Base-by-base conservation (phyloP, 176 grass and related monocot genomes). In the Oryza glumipatula region DNA sequence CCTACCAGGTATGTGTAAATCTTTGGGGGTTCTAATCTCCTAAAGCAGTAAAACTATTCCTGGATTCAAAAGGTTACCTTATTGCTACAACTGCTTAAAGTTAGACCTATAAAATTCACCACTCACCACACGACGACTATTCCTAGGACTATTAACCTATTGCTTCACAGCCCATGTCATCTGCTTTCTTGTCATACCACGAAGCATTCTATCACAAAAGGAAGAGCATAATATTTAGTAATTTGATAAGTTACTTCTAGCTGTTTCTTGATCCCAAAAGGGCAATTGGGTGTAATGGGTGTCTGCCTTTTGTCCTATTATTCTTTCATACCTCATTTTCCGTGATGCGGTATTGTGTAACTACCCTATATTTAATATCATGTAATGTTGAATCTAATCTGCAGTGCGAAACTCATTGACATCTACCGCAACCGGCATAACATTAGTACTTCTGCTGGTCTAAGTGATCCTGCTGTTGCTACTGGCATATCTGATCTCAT, bases 391-490 rank as follows among this genome's bases (percentile, higher is more conserved):
- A 86, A 78, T 76, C 63, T 8, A 85, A 72, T 78, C 76, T 68
- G 70, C 96, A 99, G 94, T 89, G 88, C 74, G 43, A 99, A 96
- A 68, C 88, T 99, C 82, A 94, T 96, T 88, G 94, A 96, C 47
- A 99, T 99, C 80, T 99, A 99, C 90, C 88, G 97, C 63, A 91
- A 94, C 89, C 86, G 88, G 44, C 97, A 99, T 90, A 96, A 94
- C 41, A 99, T 99, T 65, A 96, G 88, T 82, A 86, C 92, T 86
- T 96, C 94, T 72, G 80, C 78, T 60, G 97, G 94, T 70, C 74
- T 99, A 80, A 96, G 65, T 84, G 97, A 99, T 91, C 93, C 93
- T 64, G 97, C 97, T 82, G 97, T 99, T 91, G 93, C 94, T 76
- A 99, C 88, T 11, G 97, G 94, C 28, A 99, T 99, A 94, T 96